phyloP scores from a whole-genome alignment of 441 rosid genomes.

The Jatropha podagrica region DNA sequence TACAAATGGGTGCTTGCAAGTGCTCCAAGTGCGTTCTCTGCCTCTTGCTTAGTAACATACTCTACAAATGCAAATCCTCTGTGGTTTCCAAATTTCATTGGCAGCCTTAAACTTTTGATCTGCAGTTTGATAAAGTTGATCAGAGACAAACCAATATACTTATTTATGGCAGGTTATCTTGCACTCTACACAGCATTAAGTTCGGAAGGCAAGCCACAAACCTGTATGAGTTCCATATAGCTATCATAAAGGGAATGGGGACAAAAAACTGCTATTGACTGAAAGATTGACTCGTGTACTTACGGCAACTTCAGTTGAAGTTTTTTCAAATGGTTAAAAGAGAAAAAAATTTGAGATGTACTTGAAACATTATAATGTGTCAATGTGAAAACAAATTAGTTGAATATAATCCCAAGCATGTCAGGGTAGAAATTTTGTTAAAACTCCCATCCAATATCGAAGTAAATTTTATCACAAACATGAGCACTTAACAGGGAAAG shows the following conservation, averaged over 20 bases:
- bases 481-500: no score
- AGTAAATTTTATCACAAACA: not conserved
- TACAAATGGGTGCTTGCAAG: conserved; percentile 83
- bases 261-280: not conserved
- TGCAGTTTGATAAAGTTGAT: conserved; percentile 26
- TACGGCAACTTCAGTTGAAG: not conserved
- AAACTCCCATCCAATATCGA: not conserved
- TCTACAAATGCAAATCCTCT: conserved; percentile 90
- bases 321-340: not conserved
- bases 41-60: conserved; percentile 87
- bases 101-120: conserved; percentile 90
- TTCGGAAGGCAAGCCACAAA: not conserved
- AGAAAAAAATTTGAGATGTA: not conserved
- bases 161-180: no score
- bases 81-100: conserved; percentile 70
- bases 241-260: not conserved
- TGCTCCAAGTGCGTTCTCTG: conserved; percentile 68
- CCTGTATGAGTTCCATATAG: no score
- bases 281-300: not conserved
- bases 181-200: not conserved
- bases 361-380: not conserved
- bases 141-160: conserved; percentile 1
- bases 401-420: not conserved
- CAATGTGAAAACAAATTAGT: not conserved
- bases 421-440: not conserved